Base-by-base conservation (phyloP, 1,139 yeast genomes). In the Saccharomyces hybrid region DNA sequence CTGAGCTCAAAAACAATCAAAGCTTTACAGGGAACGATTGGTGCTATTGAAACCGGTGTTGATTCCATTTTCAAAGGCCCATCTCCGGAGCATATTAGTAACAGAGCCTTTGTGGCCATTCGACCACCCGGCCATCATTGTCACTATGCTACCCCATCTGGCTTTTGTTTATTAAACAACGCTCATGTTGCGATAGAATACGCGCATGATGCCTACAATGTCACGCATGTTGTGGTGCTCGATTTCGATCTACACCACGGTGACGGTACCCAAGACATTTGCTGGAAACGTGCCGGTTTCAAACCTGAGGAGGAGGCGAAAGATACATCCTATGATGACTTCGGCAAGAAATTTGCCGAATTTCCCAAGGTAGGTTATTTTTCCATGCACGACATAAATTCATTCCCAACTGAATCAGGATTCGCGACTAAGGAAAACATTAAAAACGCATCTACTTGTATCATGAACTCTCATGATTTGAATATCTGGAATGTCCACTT, bases 61-160 rank as follows among this genome's bases (percentile, higher is more conserved):
- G 95, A 88, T 66, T 73, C 76, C 1, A 71, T 83, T 11, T 82
- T 75, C 60, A 67, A 64, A 8, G 66, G 70, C 2, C 62, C 66
- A 1, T 60, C 67, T 7, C 54, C 53, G 42, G 70, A 62, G 50
- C 67, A 62, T 54, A 73, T 73, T 46, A 80, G 81, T 57, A 78
- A 77, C 59, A 75, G 85, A 55, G 85, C 85, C 2, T 87, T 87
- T 71, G 84, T 84, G 0, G 81, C 83, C 2, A 79, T 88, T 48
- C 75, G 96, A 54, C 95, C 95, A 1, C 95, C 96, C 0, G 96
- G 96, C 1, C 96, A 88, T 66, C 96, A 88, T 68, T 85, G 90
- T 13, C 95, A 87, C 63, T 86, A 90, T 0, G 82, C 86, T 57
- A 78, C 82, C 19, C 96, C 96, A 0, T 83, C 91, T 41, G 96